Percentiles rank a stretch among this genome's conserved stretches.
phyloP scores from a whole-genome alignment of 2,329 filamentous ascomycete species.

The Rhexocercosporidium sp. region DNA sequence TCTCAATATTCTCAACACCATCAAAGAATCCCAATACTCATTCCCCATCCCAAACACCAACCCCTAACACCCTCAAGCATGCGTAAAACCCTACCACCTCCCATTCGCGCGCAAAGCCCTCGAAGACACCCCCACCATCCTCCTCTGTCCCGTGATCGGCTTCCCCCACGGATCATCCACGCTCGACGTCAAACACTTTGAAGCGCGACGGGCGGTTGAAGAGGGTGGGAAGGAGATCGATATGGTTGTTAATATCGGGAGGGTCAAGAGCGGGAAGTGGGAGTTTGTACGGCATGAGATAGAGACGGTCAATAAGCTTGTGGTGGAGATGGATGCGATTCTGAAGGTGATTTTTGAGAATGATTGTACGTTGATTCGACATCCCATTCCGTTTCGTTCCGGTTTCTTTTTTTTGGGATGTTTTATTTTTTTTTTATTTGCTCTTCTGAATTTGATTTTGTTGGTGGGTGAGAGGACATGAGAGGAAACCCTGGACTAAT shows the following conservation, averaged over 20 bases:
- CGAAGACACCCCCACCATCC: constrained; percentile 50
- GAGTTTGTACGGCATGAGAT: constrained; percentile 60
- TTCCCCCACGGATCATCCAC: constrained; percentile 66
- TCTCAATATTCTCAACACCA: neutral
- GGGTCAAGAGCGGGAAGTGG: constrained; percentile 61
- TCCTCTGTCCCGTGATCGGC: constrained; percentile 55
- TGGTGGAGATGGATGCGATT: constrained; percentile 49
- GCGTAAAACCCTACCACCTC: constrained; percentile 62
- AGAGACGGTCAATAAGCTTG: constrained; percentile 52
- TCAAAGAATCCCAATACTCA: neutral
- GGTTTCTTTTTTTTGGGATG: neutral
- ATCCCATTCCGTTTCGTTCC: neutral
- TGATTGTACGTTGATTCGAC: constrained; percentile 46
- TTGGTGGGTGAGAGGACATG: too few species aligned
- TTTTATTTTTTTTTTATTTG: neutral
- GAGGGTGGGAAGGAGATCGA: constrained; percentile 61
- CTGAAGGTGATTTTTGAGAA: constrained; percentile 70
- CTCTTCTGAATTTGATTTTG: too few species aligned
- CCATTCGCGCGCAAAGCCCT: constrained; percentile 54
- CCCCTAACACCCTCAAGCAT: constrained; percentile 45
- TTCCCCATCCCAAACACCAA: neutral
- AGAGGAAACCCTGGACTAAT: neutral
- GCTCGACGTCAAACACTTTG: constrained; percentile 57
- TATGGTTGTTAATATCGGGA: constrained; percentile 66
- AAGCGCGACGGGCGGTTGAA: constrained; percentile 53